phyloP scores from a whole-genome alignment of 1,139 yeast genomes.

The Suhomyces bolitotheri region DNA sequence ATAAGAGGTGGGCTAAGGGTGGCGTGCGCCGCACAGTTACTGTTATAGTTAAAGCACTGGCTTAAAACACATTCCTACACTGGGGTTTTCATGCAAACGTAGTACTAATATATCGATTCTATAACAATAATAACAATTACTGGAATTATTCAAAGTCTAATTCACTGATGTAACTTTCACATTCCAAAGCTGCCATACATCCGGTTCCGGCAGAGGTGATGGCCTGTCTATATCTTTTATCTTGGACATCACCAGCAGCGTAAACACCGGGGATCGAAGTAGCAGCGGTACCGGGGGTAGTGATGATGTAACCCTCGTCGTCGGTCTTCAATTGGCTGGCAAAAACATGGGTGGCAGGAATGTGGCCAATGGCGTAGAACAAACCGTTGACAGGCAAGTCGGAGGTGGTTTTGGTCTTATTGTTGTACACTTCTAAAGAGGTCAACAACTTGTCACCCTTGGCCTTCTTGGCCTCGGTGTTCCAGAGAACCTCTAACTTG shows the following conservation, averaged over 20 bases:
- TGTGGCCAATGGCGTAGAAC: constrained; percentile 97
- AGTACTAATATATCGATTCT: no score
- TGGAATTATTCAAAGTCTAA: constrained; percentile 40
- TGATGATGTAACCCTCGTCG: constrained; percentile 82
- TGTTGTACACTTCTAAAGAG: constrained; percentile 63
- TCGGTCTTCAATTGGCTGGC: constrained; percentile 79
- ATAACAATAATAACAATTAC: no score
- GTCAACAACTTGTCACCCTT: constrained; percentile 81
- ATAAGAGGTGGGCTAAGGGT: background rate
- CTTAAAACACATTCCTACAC: no score
- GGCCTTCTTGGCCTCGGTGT: constrained; percentile 84
- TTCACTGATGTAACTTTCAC: constrained; percentile 80
- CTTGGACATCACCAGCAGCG: constrained; percentile 99
- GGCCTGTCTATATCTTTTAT: constrained; percentile 95
- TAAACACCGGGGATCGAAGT: constrained; percentile 92
- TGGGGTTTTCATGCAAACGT: no score
- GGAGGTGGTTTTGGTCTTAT: constrained; percentile 63
- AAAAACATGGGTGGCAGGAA: constrained; percentile 88
- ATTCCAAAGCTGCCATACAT: constrained; percentile 98
- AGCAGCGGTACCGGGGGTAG: constrained; percentile 82
- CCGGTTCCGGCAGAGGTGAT: constrained; percentile 99
- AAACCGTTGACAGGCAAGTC: constrained; percentile 85
- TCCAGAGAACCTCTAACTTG: constrained; percentile 86
- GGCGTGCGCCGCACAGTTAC: no score
- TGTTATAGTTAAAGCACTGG: no score